A percentile compares a stretch with the other conserved stretches of the same genome.
These are phyloP conservation scores for Fusarium cicatricum DNA, from an alignment of 2,329 filamentous ascomycete genomes.

Conservation along the genomic window DNA sequence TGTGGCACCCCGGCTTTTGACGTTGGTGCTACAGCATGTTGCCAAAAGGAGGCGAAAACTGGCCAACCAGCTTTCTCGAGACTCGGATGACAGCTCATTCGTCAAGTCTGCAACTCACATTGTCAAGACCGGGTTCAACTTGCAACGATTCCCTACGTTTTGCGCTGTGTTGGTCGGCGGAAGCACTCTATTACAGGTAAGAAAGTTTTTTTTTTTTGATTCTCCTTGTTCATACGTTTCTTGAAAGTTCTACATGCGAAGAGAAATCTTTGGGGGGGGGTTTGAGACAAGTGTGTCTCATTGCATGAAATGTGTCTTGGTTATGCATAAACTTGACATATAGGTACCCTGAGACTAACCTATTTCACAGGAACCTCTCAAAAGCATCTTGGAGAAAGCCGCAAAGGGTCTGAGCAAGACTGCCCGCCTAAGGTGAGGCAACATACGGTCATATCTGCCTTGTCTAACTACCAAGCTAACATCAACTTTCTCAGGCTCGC, in stretches of 20 bases:
- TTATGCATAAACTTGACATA: background rate
- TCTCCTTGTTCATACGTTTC: background rate
- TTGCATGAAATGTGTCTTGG: too few species aligned
- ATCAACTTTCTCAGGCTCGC: conserved; percentile 54
- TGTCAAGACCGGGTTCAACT: conserved; percentile 60
- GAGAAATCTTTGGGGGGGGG: too few species aligned
- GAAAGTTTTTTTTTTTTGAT: conserved; percentile 25
- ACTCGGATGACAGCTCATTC: conserved; percentile 45
- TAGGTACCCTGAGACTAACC: conserved; percentile 25
- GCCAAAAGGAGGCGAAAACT: conserved; percentile 47
- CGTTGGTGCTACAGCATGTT: conserved; percentile 61
- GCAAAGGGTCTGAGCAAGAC: conserved; percentile 36
- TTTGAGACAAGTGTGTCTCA: too few species aligned
- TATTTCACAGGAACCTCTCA: conserved; percentile 42
- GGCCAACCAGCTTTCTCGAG: conserved; percentile 37
- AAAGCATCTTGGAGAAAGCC: conserved; percentile 41
- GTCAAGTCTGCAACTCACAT: conserved; percentile 49
- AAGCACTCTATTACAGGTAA: conserved; percentile 67
- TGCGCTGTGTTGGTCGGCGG: conserved; percentile 68
- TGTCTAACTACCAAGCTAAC: conserved; percentile 13
- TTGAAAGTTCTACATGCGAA: conserved; percentile 1
- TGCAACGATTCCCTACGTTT: conserved; percentile 68
- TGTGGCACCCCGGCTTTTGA: conserved; percentile 64
- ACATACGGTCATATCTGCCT: too few species aligned
- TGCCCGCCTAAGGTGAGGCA: conserved; percentile 41